Conservation (phyloP, 345 rosid genomes). For the Eucalyptus fibrosa region DNA sequence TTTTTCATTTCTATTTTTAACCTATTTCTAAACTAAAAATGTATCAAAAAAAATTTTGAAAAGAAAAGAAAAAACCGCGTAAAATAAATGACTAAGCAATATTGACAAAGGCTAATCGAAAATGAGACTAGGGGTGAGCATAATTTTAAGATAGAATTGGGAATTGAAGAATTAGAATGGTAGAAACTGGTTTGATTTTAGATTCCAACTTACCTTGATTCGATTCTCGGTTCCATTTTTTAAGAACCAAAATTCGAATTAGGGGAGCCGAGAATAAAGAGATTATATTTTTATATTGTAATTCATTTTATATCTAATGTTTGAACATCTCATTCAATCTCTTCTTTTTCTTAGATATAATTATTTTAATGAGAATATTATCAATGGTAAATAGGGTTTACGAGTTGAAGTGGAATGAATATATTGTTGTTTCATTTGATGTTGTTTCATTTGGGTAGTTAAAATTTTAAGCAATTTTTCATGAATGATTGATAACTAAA, state of each 20-base stretch:
- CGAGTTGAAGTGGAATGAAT: neutral
- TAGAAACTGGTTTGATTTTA: rapidly evolving
- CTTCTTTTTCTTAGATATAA: neutral
- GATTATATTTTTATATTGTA: no score
- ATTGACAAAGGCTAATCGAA: neutral
- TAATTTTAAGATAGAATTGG: rapidly evolving
- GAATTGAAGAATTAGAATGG: no score
- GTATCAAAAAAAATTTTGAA: no score
- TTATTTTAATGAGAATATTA: neutral
- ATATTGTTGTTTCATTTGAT: no score
- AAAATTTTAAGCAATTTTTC: neutral
- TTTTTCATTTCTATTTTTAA: rapidly evolving
- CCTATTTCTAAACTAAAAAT: rapidly evolving
- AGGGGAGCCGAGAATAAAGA: rapidly evolving
- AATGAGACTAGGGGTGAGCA: neutral
- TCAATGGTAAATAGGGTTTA: rapidly evolving
- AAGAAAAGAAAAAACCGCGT: rapidly evolving
- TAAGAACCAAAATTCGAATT: neutral
- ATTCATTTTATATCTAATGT: no score
- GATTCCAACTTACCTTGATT: rapidly evolving
- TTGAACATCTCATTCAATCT: rapidly evolving
- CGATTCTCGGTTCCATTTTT: neutral
- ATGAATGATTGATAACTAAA: neutral
- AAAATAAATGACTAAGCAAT: rapidly evolving
- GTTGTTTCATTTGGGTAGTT: no score